Evolutionary conservation across 2,329 filamentous ascomycete species (phyloP), one percentile per base, ranked within the genome.

Genomic region (Alternaria atra): DNA sequence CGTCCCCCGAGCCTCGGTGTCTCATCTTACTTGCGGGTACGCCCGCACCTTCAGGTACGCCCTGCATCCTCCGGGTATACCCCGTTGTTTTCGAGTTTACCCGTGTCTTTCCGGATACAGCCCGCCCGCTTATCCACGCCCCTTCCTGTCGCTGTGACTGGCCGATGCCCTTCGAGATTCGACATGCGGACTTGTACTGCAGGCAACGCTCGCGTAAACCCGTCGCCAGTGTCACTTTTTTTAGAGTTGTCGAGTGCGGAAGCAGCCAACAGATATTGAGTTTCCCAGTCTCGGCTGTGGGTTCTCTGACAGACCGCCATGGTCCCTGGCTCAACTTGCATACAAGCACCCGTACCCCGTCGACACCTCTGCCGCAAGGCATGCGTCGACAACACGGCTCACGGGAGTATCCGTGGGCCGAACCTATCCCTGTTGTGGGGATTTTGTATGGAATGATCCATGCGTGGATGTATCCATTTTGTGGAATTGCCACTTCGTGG

Each of bases 241-340:
- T 66, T 61, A 66, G 64, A 55, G 42, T 47, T 40, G 59, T 57
- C 60, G 58, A 50, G 65, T 55, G 72, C 66, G 71, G 71, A 72
- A 71, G 72, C 74, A 60, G 69, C 69, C 72, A 69, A 65, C 62
- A 66, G 73, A 68, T 63, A 69, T 73, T 40, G 67, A 70, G 65
- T 43, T 34, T 42, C 42, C 34, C 27, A 42, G 42, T 12, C 32
- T 25, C 40, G 23, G 40, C 40, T 42, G 29, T 52, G 47, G 42
- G 34, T 43, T 52, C 65, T 71, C 66, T 68, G 68, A 71, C 39
- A 75, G 72, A 60, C 67, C 68, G 61, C 47, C 63, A 67, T 39
- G 71, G 69, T 61, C 71, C 73, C 29, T 74, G 72, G 72, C 68
- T 60, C 52, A 69, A 35, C 47, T 47, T 63, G 64, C 66, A 68